Conservation (phyloP, 1,284 basidiomycete genomes). For the Flammula alnicola region DNA sequence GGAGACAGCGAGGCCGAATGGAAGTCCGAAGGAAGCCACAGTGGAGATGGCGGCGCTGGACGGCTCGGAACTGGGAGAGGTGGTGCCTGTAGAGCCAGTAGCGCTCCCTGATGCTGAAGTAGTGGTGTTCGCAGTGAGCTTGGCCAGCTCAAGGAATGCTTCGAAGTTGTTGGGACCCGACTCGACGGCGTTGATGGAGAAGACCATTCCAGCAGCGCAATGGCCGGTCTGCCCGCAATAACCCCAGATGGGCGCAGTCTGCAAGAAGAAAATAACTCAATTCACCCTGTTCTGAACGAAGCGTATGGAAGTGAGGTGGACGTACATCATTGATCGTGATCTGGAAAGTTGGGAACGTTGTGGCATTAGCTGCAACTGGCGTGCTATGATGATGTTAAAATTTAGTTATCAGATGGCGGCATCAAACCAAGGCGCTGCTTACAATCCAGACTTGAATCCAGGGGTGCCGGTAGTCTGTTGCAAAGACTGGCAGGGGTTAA, state of each 20-base stretch:
- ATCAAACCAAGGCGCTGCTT: conserved; percentile 18
- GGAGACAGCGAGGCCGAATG: no score
- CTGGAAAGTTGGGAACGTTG: conserved; percentile 50
- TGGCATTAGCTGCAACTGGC: conserved; percentile 30
- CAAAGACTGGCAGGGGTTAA: conserved; percentile 51
- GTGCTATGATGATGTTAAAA: conserved; percentile 23
- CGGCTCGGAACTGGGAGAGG: no score
- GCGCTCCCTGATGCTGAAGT: not conserved
- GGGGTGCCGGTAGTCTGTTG: conserved; percentile 38
- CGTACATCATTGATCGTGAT: conserved; percentile 59
- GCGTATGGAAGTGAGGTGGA: no score
- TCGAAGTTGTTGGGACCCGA: conserved; percentile 49
- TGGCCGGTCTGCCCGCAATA: conserved; percentile 51
- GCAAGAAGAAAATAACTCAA: conserved; percentile 4
- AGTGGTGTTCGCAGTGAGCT: conserved; percentile 13
- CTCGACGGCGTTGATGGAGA: conserved; percentile 52
- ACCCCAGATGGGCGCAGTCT: conserved; percentile 54
- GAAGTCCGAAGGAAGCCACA: no score
- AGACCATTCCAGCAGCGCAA: conserved; percentile 52
- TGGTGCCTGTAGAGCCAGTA: not conserved
- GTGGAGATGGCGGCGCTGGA: no score
- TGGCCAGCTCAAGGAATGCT: conserved; percentile 44
- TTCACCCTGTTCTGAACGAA: no score
- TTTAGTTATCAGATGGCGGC: not conserved
- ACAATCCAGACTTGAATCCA: conserved; percentile 61